Percentiles rank a stretch among this genome's conserved stretches.
Conservation (phyloP, 257 asterid species). For the Solanum sitiens region DNA sequence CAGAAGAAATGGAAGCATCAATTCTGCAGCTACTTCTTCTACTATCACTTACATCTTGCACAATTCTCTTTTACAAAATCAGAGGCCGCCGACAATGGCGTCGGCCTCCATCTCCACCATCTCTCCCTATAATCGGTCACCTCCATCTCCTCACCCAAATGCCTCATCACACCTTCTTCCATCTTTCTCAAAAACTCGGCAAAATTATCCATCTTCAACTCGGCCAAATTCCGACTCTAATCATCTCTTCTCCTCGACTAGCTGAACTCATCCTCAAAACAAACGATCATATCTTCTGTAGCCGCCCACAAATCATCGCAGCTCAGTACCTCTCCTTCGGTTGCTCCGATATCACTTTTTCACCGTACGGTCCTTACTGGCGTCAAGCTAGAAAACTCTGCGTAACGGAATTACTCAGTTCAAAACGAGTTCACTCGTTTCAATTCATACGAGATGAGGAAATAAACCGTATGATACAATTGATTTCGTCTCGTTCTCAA, state of each 20-base stretch:
- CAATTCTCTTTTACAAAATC: not conserved
- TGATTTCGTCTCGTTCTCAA: not conserved
- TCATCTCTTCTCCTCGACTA: conserved; percentile 18
- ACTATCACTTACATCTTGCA: not conserved
- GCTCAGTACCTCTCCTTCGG: conserved; percentile 27
- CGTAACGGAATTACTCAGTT: conserved; percentile 18
- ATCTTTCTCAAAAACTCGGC: conserved; percentile 12
- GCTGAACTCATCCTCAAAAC: conserved; percentile 23
- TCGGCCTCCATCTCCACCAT: not conserved
- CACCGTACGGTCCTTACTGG: conserved; percentile 33
- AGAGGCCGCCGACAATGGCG: not conserved
- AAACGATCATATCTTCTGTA: conserved; percentile 12
- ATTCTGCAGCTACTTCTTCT: not conserved
- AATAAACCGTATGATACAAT: conserved; percentile 9
- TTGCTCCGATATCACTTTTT: conserved; percentile 28
- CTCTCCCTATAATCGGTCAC: conserved; percentile 29
- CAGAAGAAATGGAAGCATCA: not conserved
- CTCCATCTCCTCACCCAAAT: conserved; percentile 21
- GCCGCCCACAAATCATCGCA: conserved; percentile 22
- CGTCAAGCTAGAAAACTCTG: conserved; percentile 26
- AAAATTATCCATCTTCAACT: conserved; percentile 21
- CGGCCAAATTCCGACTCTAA: conserved; percentile 16
- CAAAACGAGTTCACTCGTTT: conserved; percentile 22
- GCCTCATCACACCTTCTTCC: conserved; percentile 22
- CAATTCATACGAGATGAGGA: conserved; percentile 17